These are phyloP conservation scores for Fusarium nelsonii DNA, from an alignment of 2,329 filamentous ascomycete species.

Conservation along the genomic window DNA sequence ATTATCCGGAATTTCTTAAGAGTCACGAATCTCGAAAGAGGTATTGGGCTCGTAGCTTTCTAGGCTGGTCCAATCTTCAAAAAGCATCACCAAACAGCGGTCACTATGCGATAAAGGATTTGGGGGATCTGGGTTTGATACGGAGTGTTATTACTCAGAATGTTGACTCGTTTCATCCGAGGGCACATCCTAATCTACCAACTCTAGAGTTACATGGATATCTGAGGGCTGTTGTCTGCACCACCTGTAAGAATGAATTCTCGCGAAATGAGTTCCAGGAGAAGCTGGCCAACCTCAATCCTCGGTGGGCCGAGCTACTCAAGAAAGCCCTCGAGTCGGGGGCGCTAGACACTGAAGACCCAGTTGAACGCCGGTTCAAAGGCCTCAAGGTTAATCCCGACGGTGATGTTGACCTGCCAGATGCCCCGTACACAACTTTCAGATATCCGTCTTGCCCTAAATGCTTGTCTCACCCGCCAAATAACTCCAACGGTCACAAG, in stretches of 20 bases:
- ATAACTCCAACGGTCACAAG: constrained; percentile 64
- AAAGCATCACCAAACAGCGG: constrained; percentile 83
- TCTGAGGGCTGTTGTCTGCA: constrained; percentile 83
- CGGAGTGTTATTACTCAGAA: constrained; percentile 91
- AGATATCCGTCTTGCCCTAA: constrained; percentile 89
- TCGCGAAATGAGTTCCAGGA: constrained; percentile 80
- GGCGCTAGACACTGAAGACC: constrained; percentile 82
- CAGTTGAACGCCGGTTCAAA: constrained; percentile 72
- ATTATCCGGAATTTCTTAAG: constrained; percentile 87
- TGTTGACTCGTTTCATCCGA: constrained; percentile 91
- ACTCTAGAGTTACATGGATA: constrained; percentile 94
- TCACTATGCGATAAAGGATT: constrained; percentile 80
- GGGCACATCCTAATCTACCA: constrained; percentile 78
- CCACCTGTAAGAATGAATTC: constrained; percentile 79
- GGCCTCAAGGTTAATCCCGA: constrained; percentile 91
- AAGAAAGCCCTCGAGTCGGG: constrained; percentile 77
- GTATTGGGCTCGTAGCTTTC: constrained; percentile 95
- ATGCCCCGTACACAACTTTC: constrained; percentile 89
- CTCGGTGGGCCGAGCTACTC: constrained; percentile 84
- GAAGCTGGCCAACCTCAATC: constrained; percentile 82
- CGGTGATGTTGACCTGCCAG: constrained; percentile 90
- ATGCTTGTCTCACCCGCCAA: constrained; percentile 76
- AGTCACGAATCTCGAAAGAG: constrained; percentile 88
- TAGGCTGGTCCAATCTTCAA: constrained; percentile 88
- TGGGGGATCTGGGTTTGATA: constrained; percentile 79